Base-by-base conservation (phyloP, 306 rosid species). In the Dalbergia cochinchinensis region DNA sequence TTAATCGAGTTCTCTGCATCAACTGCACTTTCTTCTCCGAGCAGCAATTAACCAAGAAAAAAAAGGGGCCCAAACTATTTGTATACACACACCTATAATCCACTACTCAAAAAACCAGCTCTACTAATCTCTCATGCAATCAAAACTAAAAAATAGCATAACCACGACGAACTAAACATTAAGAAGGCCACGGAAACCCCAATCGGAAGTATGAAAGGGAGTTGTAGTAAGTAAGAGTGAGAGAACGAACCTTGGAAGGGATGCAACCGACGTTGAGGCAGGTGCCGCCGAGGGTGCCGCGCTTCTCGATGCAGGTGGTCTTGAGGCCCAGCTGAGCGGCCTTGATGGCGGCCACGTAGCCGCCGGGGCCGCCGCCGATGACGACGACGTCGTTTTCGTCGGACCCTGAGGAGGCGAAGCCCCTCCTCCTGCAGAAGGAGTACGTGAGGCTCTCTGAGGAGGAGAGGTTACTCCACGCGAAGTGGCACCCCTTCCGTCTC, bases 221-320 rank as follows among this genome's bases (percentile, higher is more conserved):
- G 31, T 22, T 0, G 26, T 26, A 26, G 31, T 26, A 26, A 26
- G 31, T 26, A 26, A 26, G 31, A 26, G 31, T 2, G 31, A 42
- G 11, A 10, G 4, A 10, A 11, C 53, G 14, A 1, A 92, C 99
- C 99, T 94, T 94, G 44, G 99, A 94, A 31, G 99, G 97, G 83
- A 94, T 94, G 76, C 99, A 94, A 13, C 97, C 99, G 0, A 95
- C 97, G 87, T 95, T 95, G 69, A 95, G 99, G 72, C 98, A 95
- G 48, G 99, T 95, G 5, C 99, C 99, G n/a, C 99, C 99, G 9
- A 95, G 99, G 65, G 99, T 15, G 4, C 98, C 97, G 26, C 97
- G 98, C 93, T 92, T 95, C 89, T 95, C 98, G 87, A 95, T 90
- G 82, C 99, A 95, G 62, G 99, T 88, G 65, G 99, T 95, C 82